A percentile compares a stretch with the other conserved stretches of the same genome.
phyloP scores from a whole-genome alignment of 345 rosid species.

The Eucalyptus lansdowneana region DNA sequence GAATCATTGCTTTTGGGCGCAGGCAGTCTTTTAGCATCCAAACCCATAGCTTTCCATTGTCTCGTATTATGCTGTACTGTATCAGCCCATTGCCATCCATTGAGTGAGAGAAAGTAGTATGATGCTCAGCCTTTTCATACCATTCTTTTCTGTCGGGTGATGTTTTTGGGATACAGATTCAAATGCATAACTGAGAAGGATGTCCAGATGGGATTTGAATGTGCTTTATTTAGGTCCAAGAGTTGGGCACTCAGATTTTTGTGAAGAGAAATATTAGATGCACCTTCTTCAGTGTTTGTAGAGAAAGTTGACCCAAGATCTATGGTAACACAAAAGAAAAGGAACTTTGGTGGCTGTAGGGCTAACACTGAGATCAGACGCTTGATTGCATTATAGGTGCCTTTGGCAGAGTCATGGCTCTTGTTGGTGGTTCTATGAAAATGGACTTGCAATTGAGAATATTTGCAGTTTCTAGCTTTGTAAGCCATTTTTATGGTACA shows the following conservation, averaged over 20 bases:
- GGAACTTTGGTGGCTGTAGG: neutral
- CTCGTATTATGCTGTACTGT: neutral
- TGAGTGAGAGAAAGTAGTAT: neutral
- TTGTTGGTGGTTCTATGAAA: neutral
- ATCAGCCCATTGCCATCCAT: neutral
- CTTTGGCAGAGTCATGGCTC: neutral
- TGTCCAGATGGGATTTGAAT: neutral
- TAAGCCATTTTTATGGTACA: neutral
- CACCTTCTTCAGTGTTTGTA: neutral
- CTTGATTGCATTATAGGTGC: neutral
- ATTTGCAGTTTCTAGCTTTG: neutral
- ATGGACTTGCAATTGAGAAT: neutral
- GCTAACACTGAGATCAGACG: neutral
- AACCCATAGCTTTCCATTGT: neutral
- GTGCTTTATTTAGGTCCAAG: neutral
- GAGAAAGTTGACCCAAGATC: neutral
- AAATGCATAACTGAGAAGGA: neutral
- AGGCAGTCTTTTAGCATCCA: conserved; percentile 1
- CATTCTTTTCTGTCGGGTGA: neutral
- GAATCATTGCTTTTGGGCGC: neutral
- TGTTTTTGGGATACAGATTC: neutral
- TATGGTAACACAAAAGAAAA: neutral
- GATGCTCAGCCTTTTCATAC: neutral
- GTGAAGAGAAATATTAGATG: neutral
- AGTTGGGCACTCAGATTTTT: neutral